Percentiles rank a stretch among this genome's conserved stretches.
These are phyloP conservation scores for Xylaria flabelliformis DNA, from an alignment of 495 filamentous ascomycete genomes.

Conservation along the genomic window DNA sequence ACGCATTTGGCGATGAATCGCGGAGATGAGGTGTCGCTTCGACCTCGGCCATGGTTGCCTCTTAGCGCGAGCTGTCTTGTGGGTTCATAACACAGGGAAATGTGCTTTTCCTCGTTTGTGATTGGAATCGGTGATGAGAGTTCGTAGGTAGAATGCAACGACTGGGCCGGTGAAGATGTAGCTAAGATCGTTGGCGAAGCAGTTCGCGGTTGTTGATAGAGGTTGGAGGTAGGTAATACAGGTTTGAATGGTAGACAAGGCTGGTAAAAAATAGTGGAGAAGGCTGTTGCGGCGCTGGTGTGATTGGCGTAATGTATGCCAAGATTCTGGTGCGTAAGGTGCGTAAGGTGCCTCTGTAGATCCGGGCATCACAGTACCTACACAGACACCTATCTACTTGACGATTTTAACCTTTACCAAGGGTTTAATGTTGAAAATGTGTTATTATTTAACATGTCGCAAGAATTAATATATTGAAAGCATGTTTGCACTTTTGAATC, in stretches of 20 bases:
- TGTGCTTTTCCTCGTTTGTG: background rate
- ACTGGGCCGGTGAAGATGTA: background rate
- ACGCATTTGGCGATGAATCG: slow-evolving; percentile 36
- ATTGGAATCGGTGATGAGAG: background rate
- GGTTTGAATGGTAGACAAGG: slow-evolving; percentile 19
- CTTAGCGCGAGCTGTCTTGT: slow-evolving; percentile 3
- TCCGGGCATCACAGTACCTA: background rate
- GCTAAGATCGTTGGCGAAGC: background rate
- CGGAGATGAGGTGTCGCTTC: slow-evolving; percentile 36
- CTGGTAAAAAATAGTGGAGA: slow-evolving; percentile 30
- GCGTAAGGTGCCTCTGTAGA: background rate
- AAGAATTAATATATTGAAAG: background rate
- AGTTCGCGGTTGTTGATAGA: slow-evolving; percentile 12
- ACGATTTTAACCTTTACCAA: too few relatives aligned
- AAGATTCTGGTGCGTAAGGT: background rate
- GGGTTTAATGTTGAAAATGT: background rate
- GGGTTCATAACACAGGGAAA: background rate
- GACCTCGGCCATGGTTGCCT: slow-evolving; percentile 40
- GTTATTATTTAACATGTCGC: background rate
- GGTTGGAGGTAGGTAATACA: background rate
- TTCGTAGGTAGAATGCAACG: background rate
- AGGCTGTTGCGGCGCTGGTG: slow-evolving; percentile 11
- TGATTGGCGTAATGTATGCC: slow-evolving; percentile 10
- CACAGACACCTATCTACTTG: background rate
- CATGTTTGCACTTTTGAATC: background rate